A percentile compares a stretch with the other conserved stretches of the same genome.
phyloP scores from a whole-genome alignment of 768 basidiomycete species.

The Mycena rosella region DNA sequence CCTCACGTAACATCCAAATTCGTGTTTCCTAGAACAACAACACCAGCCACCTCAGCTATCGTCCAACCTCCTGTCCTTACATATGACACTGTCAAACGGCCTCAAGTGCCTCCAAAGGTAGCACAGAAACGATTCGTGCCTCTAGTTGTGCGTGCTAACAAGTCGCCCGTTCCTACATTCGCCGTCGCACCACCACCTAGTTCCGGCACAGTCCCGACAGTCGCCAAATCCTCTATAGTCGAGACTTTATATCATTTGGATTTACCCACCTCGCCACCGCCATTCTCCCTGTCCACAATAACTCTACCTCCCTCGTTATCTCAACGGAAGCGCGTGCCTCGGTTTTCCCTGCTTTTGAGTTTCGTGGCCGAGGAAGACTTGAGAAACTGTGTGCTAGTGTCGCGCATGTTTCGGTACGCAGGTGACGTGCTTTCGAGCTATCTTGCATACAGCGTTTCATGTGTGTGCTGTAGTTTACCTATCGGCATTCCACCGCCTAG shows the following conservation, averaged over 20 bases:
- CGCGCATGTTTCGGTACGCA: slow-evolving; percentile 73
- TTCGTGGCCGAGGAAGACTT: slow-evolving; percentile 60
- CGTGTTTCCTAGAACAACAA: background rate
- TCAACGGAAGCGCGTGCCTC: slow-evolving; percentile 66
- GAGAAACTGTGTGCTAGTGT: slow-evolving; percentile 62
- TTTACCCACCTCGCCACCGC: slow-evolving; percentile 42
- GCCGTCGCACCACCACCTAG: background rate
- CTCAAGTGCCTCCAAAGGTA: slow-evolving; percentile 3
- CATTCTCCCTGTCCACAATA: slow-evolving; percentile 53
- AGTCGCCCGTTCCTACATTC: slow-evolving; percentile 22
- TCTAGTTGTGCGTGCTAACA: slow-evolving; percentile 39
- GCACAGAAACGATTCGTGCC: slow-evolving; percentile 49
- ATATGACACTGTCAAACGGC: background rate
- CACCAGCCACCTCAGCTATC: background rate
- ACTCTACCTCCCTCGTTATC: slow-evolving; percentile 69
- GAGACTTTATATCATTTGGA: slow-evolving; percentile 47
- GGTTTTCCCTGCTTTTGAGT: slow-evolving; percentile 68
- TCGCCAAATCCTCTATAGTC: background rate
- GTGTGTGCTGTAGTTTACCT: slow-evolving; percentile 64
- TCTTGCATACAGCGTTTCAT: slow-evolving; percentile 24
- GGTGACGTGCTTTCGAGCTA: slow-evolving; percentile 53
- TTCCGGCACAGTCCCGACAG: background rate
- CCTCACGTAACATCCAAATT: background rate
- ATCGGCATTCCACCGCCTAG: slow-evolving; percentile 66
- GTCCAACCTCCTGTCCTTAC: background rate